Percentiles rank a stretch among this genome's conserved stretches.
Evolutionary conservation across 768 basidiomycete species (phyloP).

Genomic region (Rhodotorula toruloides): DNA sequence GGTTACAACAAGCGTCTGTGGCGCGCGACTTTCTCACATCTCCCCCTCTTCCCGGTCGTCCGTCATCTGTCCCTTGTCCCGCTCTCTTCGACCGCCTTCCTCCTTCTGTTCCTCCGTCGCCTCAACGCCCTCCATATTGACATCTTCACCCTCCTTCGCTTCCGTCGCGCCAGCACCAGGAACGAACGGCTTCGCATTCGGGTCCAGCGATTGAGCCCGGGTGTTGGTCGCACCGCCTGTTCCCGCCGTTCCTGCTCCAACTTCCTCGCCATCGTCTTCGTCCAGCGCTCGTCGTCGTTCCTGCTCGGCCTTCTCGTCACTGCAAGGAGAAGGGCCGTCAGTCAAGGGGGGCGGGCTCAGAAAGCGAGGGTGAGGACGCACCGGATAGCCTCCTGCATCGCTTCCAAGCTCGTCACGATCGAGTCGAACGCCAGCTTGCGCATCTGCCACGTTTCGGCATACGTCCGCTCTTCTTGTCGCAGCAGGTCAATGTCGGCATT

Average conservation of each 20-base stretch:
- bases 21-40: no score
- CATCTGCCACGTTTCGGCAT: slow-evolving; percentile 21
- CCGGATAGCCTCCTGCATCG: slow-evolving; percentile 33
- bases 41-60: slow-evolving; percentile 1
- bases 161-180: slow-evolving; percentile 2
- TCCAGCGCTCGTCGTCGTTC: slow-evolving; percentile 30
- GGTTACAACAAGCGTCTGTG: no score
- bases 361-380: neutral
- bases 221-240: neutral
- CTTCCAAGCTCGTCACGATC: slow-evolving; percentile 17
- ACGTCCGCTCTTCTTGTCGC: slow-evolving; percentile 9
- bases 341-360: no score
- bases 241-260: neutral
- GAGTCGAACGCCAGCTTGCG: slow-evolving; percentile 22
- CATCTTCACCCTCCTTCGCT: neutral
- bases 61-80: neutral
- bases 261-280: slow-evolving; percentile 25
- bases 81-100: slow-evolving; percentile 1
- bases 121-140: neutral
- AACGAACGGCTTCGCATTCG: slow-evolving; percentile 19
- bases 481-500: slow-evolving; percentile 12
- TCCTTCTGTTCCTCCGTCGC: neutral
- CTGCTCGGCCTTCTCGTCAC: slow-evolving; percentile 36
- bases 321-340: neutral
- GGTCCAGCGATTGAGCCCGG: slow-evolving; percentile 9